These are phyloP conservation scores for Lentinula guzmanii DNA, from an alignment of 768 basidiomycete genomes.

Conservation along the genomic window DNA sequence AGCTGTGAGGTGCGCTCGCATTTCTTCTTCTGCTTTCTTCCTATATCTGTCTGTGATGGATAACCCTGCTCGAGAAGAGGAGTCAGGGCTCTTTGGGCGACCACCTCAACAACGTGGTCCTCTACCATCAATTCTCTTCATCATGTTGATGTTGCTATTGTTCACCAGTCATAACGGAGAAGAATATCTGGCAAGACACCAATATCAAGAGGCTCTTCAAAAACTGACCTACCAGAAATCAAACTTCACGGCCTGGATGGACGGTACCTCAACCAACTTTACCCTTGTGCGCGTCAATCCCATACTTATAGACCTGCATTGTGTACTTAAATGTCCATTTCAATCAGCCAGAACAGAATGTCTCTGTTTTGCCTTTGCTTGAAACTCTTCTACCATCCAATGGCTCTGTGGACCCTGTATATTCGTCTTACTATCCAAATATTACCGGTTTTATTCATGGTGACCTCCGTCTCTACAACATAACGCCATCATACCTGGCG, in stretches of 20 bases:
- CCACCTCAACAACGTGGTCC: slow-evolving; percentile 48
- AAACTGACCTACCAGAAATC: slow-evolving; percentile 52
- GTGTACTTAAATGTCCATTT: neutral
- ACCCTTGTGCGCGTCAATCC: slow-evolving; percentile 41
- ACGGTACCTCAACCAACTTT: slow-evolving; percentile 61
- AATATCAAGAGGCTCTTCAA: slow-evolving; percentile 61
- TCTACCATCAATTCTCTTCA: slow-evolving; percentile 67
- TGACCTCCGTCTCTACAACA: slow-evolving; percentile 54
- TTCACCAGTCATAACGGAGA: slow-evolving; percentile 71
- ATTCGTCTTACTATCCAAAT: slow-evolving; percentile 64
- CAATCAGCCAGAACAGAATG: slow-evolving; percentile 40
- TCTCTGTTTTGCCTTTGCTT: slow-evolving; percentile 39
- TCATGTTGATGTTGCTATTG: slow-evolving; percentile 72
- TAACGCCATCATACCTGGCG: slow-evolving; percentile 41
- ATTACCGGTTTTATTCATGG: slow-evolving; percentile 78
- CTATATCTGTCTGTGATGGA: slow-evolving; percentile 13
- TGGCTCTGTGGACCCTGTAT: slow-evolving; percentile 33
- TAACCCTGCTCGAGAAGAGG: slow-evolving; percentile 27
- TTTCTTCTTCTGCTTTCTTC: neutral
- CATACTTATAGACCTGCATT: neutral
- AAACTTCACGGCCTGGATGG: slow-evolving; percentile 76
- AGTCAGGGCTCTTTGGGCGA: slow-evolving; percentile 28
- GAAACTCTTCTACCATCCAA: slow-evolving; percentile 42
- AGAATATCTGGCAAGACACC: slow-evolving; percentile 55
- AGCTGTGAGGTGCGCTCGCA: neutral